Conservation (phyloP, 2,329 filamentous ascomycete genomes). For the Cytospora piceae region DNA sequence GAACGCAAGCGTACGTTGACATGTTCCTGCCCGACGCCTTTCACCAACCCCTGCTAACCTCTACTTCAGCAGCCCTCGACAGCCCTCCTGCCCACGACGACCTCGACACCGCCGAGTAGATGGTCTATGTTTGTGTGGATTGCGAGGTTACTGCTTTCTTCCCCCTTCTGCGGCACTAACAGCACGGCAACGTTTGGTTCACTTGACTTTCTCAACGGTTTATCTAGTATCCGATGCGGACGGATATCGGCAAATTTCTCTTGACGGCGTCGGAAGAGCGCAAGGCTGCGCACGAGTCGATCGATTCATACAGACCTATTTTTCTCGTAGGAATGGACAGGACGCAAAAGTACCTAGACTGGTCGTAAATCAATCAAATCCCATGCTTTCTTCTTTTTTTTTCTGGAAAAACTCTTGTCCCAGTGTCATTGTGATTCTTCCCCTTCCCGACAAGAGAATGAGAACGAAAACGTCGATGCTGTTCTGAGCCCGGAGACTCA, state of each 20-base stretch:
- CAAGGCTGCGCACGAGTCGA: conserved; percentile 23
- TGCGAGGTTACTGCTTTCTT: conserved; percentile 30
- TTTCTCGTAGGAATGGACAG: conserved; percentile 18
- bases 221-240: conserved; percentile 31
- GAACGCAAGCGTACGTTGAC: conserved; percentile 78
- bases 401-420: neutral
- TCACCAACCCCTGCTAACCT: conserved; percentile 40
- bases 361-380: conserved; percentile 16
- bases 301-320: conserved; percentile 26
- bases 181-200: conserved; percentile 28
- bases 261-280: conserved; percentile 26
- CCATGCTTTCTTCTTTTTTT: neutral
- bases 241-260: conserved; percentile 22
- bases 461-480: no score
- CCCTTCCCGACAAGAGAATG: neutral
- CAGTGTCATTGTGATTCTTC: neutral
- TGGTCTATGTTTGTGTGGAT: conserved; percentile 16
- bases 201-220: conserved; percentile 29
- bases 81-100: conserved; percentile 89
- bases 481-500: no score
- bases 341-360: conserved; percentile 25
- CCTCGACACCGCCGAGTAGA: conserved; percentile 86
- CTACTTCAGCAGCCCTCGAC: conserved; percentile 58
- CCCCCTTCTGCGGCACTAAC: conserved; percentile 30
- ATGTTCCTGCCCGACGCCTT: conserved; percentile 34